Percentiles rank a stretch among this genome's conserved stretches.
These are phyloP conservation scores for Imleria badia DNA, from an alignment of 768 basidiomycete species.

Conservation along the genomic window DNA sequence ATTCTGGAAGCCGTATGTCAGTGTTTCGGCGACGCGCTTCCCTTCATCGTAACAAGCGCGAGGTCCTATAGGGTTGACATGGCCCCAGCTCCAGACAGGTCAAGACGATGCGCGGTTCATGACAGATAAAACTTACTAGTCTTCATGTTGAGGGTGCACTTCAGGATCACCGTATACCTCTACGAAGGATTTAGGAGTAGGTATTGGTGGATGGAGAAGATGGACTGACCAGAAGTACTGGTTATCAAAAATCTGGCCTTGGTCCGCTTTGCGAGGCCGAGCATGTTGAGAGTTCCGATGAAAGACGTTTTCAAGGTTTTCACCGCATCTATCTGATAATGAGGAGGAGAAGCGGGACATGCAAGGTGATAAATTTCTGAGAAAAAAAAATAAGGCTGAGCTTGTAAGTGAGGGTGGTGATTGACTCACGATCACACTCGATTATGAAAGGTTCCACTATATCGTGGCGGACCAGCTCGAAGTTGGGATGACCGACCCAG, in stretches of 20 bases:
- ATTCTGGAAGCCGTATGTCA: constrained; percentile 93
- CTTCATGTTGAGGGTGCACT: constrained; percentile 95
- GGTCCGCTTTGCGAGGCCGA: constrained; percentile 94
- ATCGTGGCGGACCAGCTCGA: constrained; percentile 97
- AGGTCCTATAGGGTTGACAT: constrained; percentile 97
- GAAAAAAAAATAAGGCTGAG: background rate
- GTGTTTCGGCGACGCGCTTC: constrained; percentile 97
- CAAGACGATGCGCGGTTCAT: constrained; percentile 10
- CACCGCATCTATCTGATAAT: constrained; percentile 97
- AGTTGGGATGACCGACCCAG: constrained; percentile 98
- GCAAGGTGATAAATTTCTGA: constrained; percentile 97
- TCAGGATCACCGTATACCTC: constrained; percentile 99
- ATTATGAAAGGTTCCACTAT: constrained; percentile 98
- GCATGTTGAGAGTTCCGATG: constrained; percentile 98
- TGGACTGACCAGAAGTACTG: constrained; percentile 80
- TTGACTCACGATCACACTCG: constrained; percentile 87
- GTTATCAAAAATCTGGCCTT: constrained; percentile 97
- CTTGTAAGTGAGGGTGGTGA: no score
- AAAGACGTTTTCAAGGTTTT: constrained; percentile 99
- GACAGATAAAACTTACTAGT: constrained; percentile 63
- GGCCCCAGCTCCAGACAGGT: constrained; percentile 72
- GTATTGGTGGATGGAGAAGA: background rate
- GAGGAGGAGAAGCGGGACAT: constrained; percentile 95
- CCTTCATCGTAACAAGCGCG: constrained; percentile 99
- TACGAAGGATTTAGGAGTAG: constrained; percentile 26